Conservation (phyloP, 768 basidiomycete genomes). For the Auricularia sp. region DNA sequence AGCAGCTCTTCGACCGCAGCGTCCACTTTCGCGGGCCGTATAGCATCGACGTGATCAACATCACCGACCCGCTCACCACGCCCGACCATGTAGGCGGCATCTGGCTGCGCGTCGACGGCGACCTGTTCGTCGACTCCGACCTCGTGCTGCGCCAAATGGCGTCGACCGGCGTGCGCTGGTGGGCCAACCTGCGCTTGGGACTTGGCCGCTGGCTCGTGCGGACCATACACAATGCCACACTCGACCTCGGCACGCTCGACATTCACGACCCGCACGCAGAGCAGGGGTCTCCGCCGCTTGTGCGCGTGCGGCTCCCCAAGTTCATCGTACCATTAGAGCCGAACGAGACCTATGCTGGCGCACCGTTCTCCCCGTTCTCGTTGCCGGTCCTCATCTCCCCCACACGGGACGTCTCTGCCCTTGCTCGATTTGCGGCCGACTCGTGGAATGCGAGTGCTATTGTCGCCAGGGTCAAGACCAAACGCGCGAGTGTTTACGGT, state of each 20-base stretch:
- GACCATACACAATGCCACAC: slow-evolving; percentile 43
- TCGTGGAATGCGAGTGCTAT: slow-evolving; percentile 48
- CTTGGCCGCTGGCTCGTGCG: slow-evolving; percentile 55
- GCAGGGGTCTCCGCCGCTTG: slow-evolving; percentile 27
- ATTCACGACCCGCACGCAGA: neutral
- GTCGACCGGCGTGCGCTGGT: slow-evolving; percentile 14
- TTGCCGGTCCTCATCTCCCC: slow-evolving; percentile 41
- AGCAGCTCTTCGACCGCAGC: slow-evolving; percentile 46
- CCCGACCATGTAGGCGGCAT: slow-evolving; percentile 30
- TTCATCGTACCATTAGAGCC: slow-evolving; percentile 47
- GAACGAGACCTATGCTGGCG: slow-evolving; percentile 37
- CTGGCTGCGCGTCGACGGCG: slow-evolving; percentile 49
- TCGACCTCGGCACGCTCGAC: slow-evolving; percentile 39
- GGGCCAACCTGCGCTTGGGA: slow-evolving; percentile 39
- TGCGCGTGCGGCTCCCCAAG: slow-evolving; percentile 35
- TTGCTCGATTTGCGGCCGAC: slow-evolving; percentile 43
- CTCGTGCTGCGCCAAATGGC: slow-evolving; percentile 29
- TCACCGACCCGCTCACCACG: slow-evolving; percentile 26
- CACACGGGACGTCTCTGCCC: slow-evolving; percentile 37
- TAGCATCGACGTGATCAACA: slow-evolving; percentile 49
- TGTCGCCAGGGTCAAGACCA: slow-evolving; percentile 33
- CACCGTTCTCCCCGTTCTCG: slow-evolving; percentile 51
- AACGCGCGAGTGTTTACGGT: slow-evolving; percentile 38
- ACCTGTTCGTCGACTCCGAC: slow-evolving; percentile 32
- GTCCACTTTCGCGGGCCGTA: slow-evolving; percentile 53